Base-by-base conservation (phyloP, 768 basidiomycete genomes). In the Termitomyces sp. region DNA sequence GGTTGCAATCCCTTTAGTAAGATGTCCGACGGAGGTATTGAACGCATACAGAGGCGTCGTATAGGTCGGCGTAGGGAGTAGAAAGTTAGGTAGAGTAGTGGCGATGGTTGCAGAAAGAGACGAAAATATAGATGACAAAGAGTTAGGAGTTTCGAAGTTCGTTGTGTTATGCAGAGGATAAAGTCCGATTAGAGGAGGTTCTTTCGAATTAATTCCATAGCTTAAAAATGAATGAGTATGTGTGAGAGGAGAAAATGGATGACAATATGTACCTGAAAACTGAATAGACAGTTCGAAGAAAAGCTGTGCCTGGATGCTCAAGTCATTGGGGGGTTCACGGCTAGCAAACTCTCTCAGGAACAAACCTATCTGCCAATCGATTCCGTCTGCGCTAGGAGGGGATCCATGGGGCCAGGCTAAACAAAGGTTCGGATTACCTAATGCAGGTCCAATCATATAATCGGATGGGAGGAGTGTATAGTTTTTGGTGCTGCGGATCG, bases 361-460 rank as follows among this genome's bases (percentile, higher is more conserved):
- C 70, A 27, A 61, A 86, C 88, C 89, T 49, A 92, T 75, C 68
- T 91, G 88, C 90, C 90, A 92, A 64, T 92, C 90, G 53, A 92
- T 79, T 14, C 88, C 90, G 68, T 91, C 86, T 14, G 84, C 60
- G 57, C 77, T 86, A 0, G 88, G 90, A 8, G 83, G 76, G 20
- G 74, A 69, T 4, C 88, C 88, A 61, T 72, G 75, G 0, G 89
- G 90, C 90, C 90, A 92, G 26, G 87, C 74, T 43, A 92, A 71
- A 69, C 90, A 92, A 14, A 89, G 68, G 58, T 79, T 76, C 0
- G 88, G 85, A 65, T 86, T 78, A 8, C 84, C 84, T 44, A 75
- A 73, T 10, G 84, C 76, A 52, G 86, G 85, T 22, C 88, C 90
- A 53, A 92, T 86, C 47, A 92, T 68, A 63, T 89, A 92, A 67